Evolutionary conservation across 2,329 filamentous ascomycete species (phyloP).

Genomic region (Xylaria sp.): DNA sequence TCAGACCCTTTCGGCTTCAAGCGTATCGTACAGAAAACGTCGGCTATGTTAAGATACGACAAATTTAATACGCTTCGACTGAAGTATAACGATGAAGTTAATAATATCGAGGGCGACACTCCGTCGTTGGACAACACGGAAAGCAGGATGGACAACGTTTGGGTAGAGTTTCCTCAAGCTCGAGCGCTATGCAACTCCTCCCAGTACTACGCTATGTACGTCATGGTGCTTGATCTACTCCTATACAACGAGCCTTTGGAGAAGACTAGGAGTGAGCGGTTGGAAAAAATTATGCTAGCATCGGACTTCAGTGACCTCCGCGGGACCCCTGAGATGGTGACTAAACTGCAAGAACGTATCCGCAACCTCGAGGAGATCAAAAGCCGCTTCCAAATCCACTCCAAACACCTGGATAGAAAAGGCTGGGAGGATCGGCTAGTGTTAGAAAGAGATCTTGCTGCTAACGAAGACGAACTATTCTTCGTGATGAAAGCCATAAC

Average conservation of each 20-base stretch:
- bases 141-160: slow-evolving; percentile 92
- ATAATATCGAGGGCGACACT: slow-evolving; percentile 66
- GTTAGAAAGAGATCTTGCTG: slow-evolving; percentile 88
- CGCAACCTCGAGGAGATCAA: slow-evolving; percentile 96
- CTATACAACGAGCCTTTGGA: slow-evolving; percentile 96
- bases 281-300: slow-evolving; percentile 98
- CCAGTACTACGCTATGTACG: slow-evolving; percentile 98
- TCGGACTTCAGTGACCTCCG: slow-evolving; percentile 98
- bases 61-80: slow-evolving; percentile 97
- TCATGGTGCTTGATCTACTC: slow-evolving; percentile 94
- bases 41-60: slow-evolving; percentile 91
- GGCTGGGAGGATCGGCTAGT: slow-evolving; percentile 91
- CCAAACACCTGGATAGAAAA: slow-evolving; percentile 83
- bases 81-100: slow-evolving; percentile 96
- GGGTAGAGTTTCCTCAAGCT: slow-evolving; percentile 95
- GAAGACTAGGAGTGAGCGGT: slow-evolving; percentile 92
- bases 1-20: slow-evolving; percentile 97
- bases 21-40: slow-evolving; percentile 95
- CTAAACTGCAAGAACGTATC: slow-evolving; percentile 89
- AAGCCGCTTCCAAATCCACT: slow-evolving; percentile 92
- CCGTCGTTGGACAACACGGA: slow-evolving; percentile 69
- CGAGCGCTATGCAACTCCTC: slow-evolving; percentile 95
- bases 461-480: slow-evolving; percentile 96
- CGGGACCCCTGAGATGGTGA: slow-evolving; percentile 92
- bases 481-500: slow-evolving; percentile 99